These are phyloP conservation scores for Pythium aristosporum DNA, from an alignment of 352 stramenopile genomes.

Conservation along the genomic window DNA sequence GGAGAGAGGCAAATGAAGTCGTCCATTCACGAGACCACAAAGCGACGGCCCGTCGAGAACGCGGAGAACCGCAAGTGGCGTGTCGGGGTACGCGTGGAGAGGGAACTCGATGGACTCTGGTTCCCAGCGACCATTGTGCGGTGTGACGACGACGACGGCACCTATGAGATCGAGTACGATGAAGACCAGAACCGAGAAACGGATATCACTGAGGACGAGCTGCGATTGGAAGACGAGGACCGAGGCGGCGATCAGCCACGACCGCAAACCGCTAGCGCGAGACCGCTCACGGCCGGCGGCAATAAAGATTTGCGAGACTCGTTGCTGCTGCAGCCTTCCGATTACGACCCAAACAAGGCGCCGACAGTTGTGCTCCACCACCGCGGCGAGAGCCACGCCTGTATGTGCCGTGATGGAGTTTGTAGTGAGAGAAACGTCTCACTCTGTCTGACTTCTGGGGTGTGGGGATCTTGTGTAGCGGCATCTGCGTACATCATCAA, in stretches of 20 bases:
- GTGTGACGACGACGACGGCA: conserved; percentile 46
- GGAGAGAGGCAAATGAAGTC: conserved; percentile 19
- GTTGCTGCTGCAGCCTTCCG: conserved; percentile 50
- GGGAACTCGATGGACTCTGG: conserved; percentile 75
- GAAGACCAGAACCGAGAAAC: conserved; percentile 74
- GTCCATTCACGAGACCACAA: conserved; percentile 11
- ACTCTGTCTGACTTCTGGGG: conserved; percentile 3
- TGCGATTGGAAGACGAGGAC: conserved; percentile 35
- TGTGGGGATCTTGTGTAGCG: conserved; percentile 12
- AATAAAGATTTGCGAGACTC: conserved; percentile 57
- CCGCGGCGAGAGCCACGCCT: conserved; percentile 62
- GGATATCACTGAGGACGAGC: conserved; percentile 51
- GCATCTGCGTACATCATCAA: conserved; percentile 83
- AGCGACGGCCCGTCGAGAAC: conserved; percentile 18
- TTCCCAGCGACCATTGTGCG: conserved; percentile 66
- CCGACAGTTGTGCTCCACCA: conserved; percentile 78
- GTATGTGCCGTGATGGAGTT: conserved; percentile 28
- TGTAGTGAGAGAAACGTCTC: no score
- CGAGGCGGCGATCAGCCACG: conserved; percentile 2
- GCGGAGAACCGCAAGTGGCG: conserved; percentile 33
- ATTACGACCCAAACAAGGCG: conserved; percentile 70
- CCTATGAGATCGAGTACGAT: conserved; percentile 77
- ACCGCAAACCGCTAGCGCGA: conserved; percentile 4
- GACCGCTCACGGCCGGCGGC: conserved; percentile 17
- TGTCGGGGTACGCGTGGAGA: conserved; percentile 54